Base-by-base conservation (phyloP, 768 basidiomycete genomes). In the Gymnopilus dilepis region DNA sequence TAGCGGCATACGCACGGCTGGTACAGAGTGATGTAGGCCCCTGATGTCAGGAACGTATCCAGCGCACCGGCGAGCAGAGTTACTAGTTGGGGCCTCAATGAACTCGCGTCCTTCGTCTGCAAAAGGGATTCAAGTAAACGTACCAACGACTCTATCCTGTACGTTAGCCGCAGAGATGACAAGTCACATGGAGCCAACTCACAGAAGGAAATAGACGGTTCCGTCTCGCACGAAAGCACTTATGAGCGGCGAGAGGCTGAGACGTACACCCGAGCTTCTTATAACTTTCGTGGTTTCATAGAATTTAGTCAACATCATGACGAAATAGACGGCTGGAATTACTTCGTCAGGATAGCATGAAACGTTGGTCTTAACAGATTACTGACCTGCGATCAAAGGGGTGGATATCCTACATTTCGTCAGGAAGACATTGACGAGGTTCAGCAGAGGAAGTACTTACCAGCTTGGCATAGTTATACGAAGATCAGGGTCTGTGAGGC, bases 201-300 rank as follows among this genome's bases (percentile, higher is more conserved):
- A 52, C 51, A 37, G 11, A 9, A 52, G 19, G 37, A 52, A 52
- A 19, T 52, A 52, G 15, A 52, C 17, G 0, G 51, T 52, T 21
- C 51, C 51, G 21, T 52, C 51, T 22, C 51, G 26, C 13, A 52
- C 37, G 17, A 52, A 52, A 8, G 51, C 51, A 34, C 31, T 52
- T 4, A 37, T 22, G 4, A 52, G 33, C 19, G 51, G 51, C 1
- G 51, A 21, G 4, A 52, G n/a, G n/a, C 51, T 52, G 19, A 52
- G n/a, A 1, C 51, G 51, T 13, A 19, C 19, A 19, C 51, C 33
- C 2, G 31, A 33, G 8, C n/a, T 19, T 19, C 51, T 34, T 4
- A 30, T 30, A n/a, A 34, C 6, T 11, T 19, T 22, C n/a, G 28
- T 37, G 13, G 51, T 19, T 37, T 52, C 31, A 31, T 34, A 17